Evolutionary conservation across 192 early-diverging fungal genomes (phyloP).

Genomic region (Phlyctochytrium bullatum): DNA sequence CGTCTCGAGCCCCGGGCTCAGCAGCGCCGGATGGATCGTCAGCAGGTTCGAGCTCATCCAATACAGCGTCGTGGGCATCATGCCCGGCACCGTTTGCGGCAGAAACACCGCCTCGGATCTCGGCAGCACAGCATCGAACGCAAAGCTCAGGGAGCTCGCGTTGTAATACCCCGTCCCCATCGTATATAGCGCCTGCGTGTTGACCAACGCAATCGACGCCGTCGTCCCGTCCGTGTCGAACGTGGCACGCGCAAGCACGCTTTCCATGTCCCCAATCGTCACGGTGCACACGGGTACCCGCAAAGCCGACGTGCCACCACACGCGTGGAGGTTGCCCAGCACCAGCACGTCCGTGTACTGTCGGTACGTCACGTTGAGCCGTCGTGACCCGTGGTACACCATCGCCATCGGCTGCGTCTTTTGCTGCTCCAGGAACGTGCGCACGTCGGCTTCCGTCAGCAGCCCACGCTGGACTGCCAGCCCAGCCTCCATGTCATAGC

Average conservation of each 20-base stretch:
- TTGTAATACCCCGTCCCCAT: not conserved
- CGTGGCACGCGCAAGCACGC: constrained; percentile 5
- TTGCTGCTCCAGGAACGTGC: not conserved
- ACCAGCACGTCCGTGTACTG: not conserved
- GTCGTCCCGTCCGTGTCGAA: constrained; percentile 21
- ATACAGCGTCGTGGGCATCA: constrained; percentile 21
- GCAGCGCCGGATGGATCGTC: constrained; percentile 8
- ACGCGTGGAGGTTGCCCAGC: constrained; percentile 14
- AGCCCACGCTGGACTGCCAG: not conserved
- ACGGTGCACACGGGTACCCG: constrained; percentile 9
- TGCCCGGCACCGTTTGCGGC: constrained; percentile 18
- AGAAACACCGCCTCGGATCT: not conserved
- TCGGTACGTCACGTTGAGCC: not conserved
- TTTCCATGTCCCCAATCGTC: not conserved
- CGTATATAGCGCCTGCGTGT: not conserved
- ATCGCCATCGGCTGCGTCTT: not conserved
- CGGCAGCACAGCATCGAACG: not conserved
- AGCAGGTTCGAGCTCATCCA: constrained; percentile 26
- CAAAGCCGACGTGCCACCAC: constrained; percentile 5
- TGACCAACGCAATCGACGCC: constrained; percentile 16
- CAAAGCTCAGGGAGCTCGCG: not conserved
- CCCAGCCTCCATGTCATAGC: not conserved
- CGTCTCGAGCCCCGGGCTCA: constrained; percentile 27
- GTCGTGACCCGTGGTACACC: constrained; percentile 7
- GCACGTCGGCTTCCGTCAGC: constrained; percentile 1